Base-by-base conservation (phyloP, 2,329 filamentous ascomycete species). In the Aaosphaeria pasadenensis region DNA sequence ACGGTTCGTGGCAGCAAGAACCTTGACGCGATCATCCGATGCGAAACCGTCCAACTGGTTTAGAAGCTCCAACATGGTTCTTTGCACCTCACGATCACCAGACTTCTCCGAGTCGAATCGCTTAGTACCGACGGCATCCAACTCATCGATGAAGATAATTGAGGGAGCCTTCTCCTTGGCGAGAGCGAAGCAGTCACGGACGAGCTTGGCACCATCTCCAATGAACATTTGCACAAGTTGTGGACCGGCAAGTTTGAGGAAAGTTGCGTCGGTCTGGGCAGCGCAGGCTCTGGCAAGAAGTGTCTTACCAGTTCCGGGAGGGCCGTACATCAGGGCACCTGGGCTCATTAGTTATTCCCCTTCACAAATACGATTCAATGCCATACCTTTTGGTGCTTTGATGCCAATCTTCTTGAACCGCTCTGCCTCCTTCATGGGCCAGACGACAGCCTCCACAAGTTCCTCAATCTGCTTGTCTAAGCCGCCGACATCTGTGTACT, bases 211-310 rank as follows among this genome's bases (percentile, higher is more conserved):
- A 64, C 94, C 94, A 60, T 99, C 95, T 70, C 94, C 94, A 38
- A 99, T 99, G 72, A 97, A 99, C 94, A 97, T 99, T 72, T 99
- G 94, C 30, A 99, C 94, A 36, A 99, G 84, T 74, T 99, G 94
- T 5, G 95, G 94, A 44, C 94, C 94, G 51, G 94, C 94, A 48
- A 99, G 88, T 75, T 99, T 99, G 68, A 99, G 85, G 80, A 99
- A 99, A 28, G 94, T 99, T 55, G 94, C 94, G 59, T 99, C 94
- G 52, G 94, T 97, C 76, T 99, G 94, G 43, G 94, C 94, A 5
- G 94, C 94, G 71, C 94, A 99, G 51, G 94, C 94, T 77, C 94
- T 86, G 54, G 94, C 94, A 51, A 99, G 83, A 1, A 95, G 84
- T 1, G 90, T 95, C 77, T 95, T 95, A 66, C 89, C 89, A 11